Percentiles rank a stretch among this genome's conserved stretches.
phyloP scores from a whole-genome alignment of 768 basidiomycete species.

The Serendipita sp. region DNA sequence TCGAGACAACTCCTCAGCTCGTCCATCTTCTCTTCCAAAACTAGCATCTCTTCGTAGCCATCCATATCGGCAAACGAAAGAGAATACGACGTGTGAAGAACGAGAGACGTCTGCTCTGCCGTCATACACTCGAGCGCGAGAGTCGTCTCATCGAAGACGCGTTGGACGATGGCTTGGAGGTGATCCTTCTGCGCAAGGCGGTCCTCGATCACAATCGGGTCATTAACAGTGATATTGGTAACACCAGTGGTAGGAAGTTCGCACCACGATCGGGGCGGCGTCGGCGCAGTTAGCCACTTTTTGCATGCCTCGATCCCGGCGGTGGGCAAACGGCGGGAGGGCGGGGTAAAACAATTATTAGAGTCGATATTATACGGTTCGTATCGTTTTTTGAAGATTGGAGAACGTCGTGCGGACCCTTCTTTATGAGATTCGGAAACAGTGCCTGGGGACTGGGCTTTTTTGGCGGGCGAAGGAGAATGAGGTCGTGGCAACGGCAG shows the following conservation, averaged over 20 bases:
- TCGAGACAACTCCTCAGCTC: constrained; percentile 78
- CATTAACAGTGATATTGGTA: neutral
- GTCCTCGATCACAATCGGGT: neutral
- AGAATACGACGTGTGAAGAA: neutral
- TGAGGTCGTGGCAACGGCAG: no score
- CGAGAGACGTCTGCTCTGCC: neutral
- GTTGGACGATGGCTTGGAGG: neutral
- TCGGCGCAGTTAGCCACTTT: neutral
- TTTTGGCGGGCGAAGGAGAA: no score
- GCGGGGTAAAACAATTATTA: no score
- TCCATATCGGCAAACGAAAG: neutral
- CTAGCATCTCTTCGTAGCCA: neutral
- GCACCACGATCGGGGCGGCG: neutral
- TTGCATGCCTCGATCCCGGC: neutral
- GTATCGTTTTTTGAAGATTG: no score
- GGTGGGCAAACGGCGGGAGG: neutral
- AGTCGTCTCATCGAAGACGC: neutral
- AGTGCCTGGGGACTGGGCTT: no score
- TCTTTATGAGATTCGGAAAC: no score
- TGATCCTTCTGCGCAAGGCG: neutral
- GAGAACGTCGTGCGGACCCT: no score
- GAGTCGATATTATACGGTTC: no score
- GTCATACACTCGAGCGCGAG: neutral
- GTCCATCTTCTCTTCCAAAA: constrained; percentile 54
- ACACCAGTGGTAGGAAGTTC: neutral